Conservation (phyloP, 2,329 filamentous ascomycete genomes). For the Fusarium fujikuroi region DNA sequence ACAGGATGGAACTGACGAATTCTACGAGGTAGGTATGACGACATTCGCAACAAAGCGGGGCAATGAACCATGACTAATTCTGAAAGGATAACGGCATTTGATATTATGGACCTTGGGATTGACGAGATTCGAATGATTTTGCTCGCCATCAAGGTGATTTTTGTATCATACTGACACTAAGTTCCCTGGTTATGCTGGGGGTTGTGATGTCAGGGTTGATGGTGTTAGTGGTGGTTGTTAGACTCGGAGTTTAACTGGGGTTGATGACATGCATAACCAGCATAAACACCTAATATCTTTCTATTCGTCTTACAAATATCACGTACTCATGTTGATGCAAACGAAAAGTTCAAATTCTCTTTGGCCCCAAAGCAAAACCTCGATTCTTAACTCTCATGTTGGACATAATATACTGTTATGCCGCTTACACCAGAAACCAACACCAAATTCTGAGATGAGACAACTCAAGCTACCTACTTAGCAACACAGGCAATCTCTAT, state of each 20-base stretch:
- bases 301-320: neutral
- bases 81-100: slow-evolving; percentile 15
- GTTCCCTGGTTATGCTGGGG: neutral
- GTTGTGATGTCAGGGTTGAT: neutral
- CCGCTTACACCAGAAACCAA: neutral
- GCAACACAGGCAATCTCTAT: neutral
- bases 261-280: neutral
- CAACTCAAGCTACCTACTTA: neutral
- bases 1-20: neutral
- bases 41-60: slow-evolving; percentile 34
- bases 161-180: neutral
- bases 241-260: neutral
- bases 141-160: slow-evolving; percentile 10
- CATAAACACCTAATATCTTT: neutral
- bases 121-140: neutral
- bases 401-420: neutral
- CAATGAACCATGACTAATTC: slow-evolving; percentile 24
- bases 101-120: neutral
- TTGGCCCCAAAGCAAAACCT: neutral
- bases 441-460: neutral
- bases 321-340: neutral
- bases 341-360: neutral
- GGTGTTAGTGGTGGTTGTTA: slow-evolving; percentile 1
- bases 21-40: slow-evolving; percentile 23
- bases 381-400: neutral